phyloP scores from a whole-genome alignment of 2,329 filamentous ascomycete species.

The Aspergillus thermomutatus region DNA sequence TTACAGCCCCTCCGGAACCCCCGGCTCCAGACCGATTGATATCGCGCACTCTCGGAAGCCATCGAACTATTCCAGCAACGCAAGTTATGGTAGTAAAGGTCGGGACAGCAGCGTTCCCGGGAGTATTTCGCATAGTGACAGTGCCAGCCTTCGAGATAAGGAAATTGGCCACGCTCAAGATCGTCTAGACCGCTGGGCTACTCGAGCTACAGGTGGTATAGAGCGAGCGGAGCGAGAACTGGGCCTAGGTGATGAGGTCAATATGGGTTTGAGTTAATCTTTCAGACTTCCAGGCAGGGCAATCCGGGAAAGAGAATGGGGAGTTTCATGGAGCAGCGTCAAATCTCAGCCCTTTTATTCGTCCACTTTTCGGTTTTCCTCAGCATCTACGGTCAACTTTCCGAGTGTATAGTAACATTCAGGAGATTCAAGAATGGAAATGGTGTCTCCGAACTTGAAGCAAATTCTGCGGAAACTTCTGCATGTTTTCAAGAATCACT shows the following conservation, averaged over 20 bases:
- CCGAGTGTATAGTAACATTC: neutral
- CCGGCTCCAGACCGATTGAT: conserved; percentile 29
- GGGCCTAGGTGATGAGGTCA: conserved; percentile 78
- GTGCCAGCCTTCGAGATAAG: conserved; percentile 34
- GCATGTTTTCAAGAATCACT: neutral
- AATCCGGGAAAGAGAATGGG: neutral
- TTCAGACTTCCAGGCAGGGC: neutral
- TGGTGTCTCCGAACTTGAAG: neutral
- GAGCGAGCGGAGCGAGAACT: conserved; percentile 55
- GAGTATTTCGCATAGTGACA: conserved; percentile 28
- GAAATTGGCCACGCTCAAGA: conserved; percentile 42
- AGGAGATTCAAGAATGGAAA: neutral
- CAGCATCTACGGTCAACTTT: neutral
- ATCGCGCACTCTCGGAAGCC: conserved; percentile 26
- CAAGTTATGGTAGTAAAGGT: conserved; percentile 15
- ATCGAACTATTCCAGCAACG: conserved; percentile 22
- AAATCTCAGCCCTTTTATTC: neutral
- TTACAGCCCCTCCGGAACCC: conserved; percentile 14
- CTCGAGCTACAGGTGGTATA: conserved; percentile 53
- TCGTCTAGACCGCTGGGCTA: conserved; percentile 52
- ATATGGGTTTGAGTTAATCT: conserved; percentile 75
- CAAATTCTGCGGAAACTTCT: too few species aligned
- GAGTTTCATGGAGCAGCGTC: neutral
- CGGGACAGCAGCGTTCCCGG: conserved; percentile 22
- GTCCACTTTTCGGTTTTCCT: neutral